Evolutionary conservation across 1,284 basidiomycete genomes (phyloP), one percentile per base, ranked within the genome.

Genomic region (Porogramme epimiltina): DNA sequence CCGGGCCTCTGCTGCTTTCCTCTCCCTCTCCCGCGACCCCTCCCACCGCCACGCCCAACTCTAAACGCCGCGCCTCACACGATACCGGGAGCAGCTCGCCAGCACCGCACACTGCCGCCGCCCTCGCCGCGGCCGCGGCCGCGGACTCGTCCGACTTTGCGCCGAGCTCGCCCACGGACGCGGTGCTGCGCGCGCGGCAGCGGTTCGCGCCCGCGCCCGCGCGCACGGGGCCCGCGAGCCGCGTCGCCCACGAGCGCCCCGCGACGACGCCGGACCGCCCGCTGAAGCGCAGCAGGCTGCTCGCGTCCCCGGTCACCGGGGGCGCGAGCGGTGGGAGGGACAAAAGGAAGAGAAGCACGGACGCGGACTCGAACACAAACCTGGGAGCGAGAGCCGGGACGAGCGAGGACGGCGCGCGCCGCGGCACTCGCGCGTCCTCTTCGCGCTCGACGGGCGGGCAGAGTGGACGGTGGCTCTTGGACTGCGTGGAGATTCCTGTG

Each of bases 91-190:
- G 34, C 34, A 6, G 34, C 34, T 37, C 25, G 11, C 6, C 33
- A 49, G 36, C 22, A 42, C 50, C 1, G 28, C 9, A 31, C 28
- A 31, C 28, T 8, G 28, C 28, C 28, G 15, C 28, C 9, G 8
- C 28, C 8, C 9, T 15, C 9, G 8, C 28, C 15, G 28, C 15
- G 9, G 15, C 9, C 28, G 28, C 28, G 28, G 8, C 28, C 34
- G n/a, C 8, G 9, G n/a, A 18, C 6, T 10, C 34, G 34, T 9
- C 5, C 13, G 37, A 38, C 37, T 44, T n/a, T 38, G 33, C 51
- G 26, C 53, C 50, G 9, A 55, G 51, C 40, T 55, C 57, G 9
- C 57, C 54, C 8, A 51, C 57, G 51, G 45, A 3, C 46, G 46
- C n/a, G 42, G 46, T n/a, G 34, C 41, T 18, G 51, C 42, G 28